Base-by-base conservation (phyloP, 2,329 filamentous ascomycete species). In the Colletotrichum horii region DNA sequence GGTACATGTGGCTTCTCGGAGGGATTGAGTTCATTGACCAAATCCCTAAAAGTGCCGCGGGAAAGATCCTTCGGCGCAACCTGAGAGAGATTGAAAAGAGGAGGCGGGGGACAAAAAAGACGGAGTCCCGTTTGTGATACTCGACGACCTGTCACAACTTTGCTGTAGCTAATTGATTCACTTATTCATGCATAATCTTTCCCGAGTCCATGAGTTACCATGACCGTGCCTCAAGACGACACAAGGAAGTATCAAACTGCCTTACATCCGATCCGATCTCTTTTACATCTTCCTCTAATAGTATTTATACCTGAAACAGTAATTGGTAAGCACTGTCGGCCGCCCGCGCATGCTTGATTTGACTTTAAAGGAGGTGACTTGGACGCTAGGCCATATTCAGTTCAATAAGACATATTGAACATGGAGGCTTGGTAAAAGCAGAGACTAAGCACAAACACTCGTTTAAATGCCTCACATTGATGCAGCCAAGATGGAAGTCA, bases 11-110 rank as follows among this genome's bases (percentile, higher is more conserved):
- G 83, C 79, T 91, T n/a, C 85, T 85, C 55, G 65, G 65, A 19
- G 89, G 87, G 80, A 80, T 91, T 4, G 87, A 88, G 78, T 89
- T 91, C 73, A 83, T 89, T 0, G 82, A 86, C 11, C 86, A 84
- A 62, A 90, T 93, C 34, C 91, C 91, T 0, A 93, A 93, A 85
- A 91, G 88, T 79, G 86, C 90, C 1, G 89, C 88, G 70, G 91
- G 91, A 4, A 93, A 93, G 87, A 91, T 93, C 74, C 81, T 93
- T 78, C 87, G 90, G 71, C 83, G 90, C 52, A 81, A 90, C 22
- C 81, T 92, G 77, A 88, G 86, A 70, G 85, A 89, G 16, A 30
- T n/a, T 24, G 24, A 64, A 22, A 64, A 64, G 14, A 61, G 26
- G 28, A 30, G 30, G 30, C 43, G 58, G 12, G 26, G n/a, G 26